Evolutionary conservation across 75 land plant genomes (phyloP).

Genomic region (Isoetes taiwanensis): DNA sequence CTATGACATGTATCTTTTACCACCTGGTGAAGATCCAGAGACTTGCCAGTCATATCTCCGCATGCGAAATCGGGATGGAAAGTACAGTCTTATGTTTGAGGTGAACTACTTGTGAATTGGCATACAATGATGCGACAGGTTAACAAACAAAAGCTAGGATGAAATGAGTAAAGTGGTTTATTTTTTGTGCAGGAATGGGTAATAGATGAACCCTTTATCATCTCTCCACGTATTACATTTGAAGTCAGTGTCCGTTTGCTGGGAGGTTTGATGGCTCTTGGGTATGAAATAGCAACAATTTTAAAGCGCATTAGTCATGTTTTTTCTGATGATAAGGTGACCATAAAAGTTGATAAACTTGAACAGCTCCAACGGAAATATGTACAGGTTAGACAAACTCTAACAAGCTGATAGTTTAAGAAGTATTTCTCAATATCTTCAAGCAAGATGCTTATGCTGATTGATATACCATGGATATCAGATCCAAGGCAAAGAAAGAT

Average conservation of each 20-base stretch:
- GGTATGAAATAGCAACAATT: constrained; percentile 7
- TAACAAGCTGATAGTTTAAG: not conserved
- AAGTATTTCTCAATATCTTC: not conserved
- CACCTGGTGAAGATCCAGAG: constrained; percentile 5
- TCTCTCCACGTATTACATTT: constrained; percentile 13
- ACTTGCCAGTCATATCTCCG: constrained; percentile 8
- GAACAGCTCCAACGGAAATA: constrained; percentile 12
- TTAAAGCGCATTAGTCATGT: constrained; percentile 10
- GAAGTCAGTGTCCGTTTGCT: constrained; percentile 13
- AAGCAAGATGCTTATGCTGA: not conserved
- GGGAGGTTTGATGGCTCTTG: constrained; percentile 12
- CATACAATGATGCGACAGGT: not conserved
- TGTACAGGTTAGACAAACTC: constrained; percentile 7
- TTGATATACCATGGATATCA: not conserved
- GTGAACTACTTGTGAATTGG: not conserved
- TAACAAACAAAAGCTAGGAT: not conserved
- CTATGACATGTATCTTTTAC: not conserved
- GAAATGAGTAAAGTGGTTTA: not conserved
- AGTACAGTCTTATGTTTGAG: constrained; percentile 7
- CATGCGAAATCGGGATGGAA: not conserved
- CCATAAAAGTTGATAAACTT: constrained; percentile 9
- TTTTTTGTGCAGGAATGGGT: constrained; percentile 6
- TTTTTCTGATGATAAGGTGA: constrained; percentile 7
- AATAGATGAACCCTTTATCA: constrained; percentile 9
- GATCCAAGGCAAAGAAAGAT: constrained; percentile 4